Evolutionary conservation across 345 rosid species (phyloP), one percentile per base, ranked within the genome.

Genomic region (Psidium friedrichsthalianum): DNA sequence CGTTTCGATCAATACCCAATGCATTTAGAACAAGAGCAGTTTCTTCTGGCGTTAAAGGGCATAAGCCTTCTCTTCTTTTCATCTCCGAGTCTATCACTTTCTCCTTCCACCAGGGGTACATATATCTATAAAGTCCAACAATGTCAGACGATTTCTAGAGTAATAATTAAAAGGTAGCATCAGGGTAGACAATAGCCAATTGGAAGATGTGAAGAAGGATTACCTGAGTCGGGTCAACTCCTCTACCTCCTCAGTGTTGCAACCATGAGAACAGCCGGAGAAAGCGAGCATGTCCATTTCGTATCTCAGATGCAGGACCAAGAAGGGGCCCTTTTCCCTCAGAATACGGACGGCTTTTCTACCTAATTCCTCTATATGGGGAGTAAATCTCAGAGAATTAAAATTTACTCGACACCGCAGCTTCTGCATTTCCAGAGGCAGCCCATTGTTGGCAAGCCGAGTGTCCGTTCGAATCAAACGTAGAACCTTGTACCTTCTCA

Each of bases 221-320:
- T 89, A 96, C 99, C 99, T 92, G 95, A 97, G 93, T 90, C 92
- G 92, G 78, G 95, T 94, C 84, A 97, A 91, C 85, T 95, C 95
- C 56, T 95, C 96, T n/a, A 90, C 94, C 88, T 97, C 99, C 74
- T 92, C 94, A 40, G 42, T 83, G 86, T 89, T 94, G 90, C 99
- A 97, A 84, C 98, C 98, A 87, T 91, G 98, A 57, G 98, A 93
- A 90, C 99, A 97, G 64, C 98, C 99, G 0, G 99, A 97, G 87
- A 97, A 97, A 5, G 99, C 96, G 87, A 97, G 84, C 99, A 97
- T 97, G 89, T 97, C 99, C 98, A 96, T 97, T 90, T 97, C 99
- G 52, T 95, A 97, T 85, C 99, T 92, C 24, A 97, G 98, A 91
- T 97, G 99, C 56, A 97, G 96, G 80, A 95, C 99, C 56, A 95